Evolutionary conservation across 306 rosid genomes (phyloP).

Genomic region (Canavalia ensiformis): DNA sequence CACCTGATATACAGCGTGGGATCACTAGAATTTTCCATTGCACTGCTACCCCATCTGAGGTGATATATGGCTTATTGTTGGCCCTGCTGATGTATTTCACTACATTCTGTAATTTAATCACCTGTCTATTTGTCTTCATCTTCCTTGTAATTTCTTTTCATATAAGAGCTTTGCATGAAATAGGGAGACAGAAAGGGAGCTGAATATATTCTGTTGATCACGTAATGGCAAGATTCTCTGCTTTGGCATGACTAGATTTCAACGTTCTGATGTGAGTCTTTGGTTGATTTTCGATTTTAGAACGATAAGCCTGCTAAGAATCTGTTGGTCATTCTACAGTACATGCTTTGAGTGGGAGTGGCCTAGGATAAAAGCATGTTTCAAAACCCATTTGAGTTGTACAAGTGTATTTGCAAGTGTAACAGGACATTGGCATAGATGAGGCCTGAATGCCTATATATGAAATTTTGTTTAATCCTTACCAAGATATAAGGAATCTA

Average conservation of each 20-base stretch:
- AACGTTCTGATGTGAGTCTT: conserved; percentile 26
- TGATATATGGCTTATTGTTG: conserved; percentile 52
- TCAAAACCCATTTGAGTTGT: neutral
- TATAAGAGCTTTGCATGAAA: neutral
- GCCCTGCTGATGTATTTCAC: conserved; percentile 29
- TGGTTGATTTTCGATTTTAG: conserved; percentile 39
- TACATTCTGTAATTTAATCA: conserved; percentile 29
- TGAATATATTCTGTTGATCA: conserved; percentile 26
- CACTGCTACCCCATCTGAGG: conserved; percentile 92
- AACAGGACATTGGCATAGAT: conserved; percentile 11
- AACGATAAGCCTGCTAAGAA: conserved; percentile 11
- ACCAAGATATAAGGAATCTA: conserved; percentile 11
- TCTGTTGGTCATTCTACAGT: conserved; percentile 16
- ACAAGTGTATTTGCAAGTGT: conserved; percentile 14
- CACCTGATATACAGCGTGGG: conserved; percentile 92
- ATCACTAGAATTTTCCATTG: conserved; percentile 87
- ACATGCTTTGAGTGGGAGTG: conserved; percentile 25
- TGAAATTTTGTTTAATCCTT: neutral
- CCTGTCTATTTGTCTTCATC: conserved; percentile 28
- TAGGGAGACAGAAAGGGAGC: conserved; percentile 41
- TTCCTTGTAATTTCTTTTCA: conserved; percentile 32
- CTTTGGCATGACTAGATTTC: conserved; percentile 16
- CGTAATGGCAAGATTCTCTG: conserved; percentile 37
- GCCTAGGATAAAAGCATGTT: conserved; percentile 1
- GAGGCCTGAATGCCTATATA: conserved; percentile 24